These are phyloP conservation scores for Pythium periplocum DNA, from an alignment of 352 stramenopile species.

Conservation along the genomic window DNA sequence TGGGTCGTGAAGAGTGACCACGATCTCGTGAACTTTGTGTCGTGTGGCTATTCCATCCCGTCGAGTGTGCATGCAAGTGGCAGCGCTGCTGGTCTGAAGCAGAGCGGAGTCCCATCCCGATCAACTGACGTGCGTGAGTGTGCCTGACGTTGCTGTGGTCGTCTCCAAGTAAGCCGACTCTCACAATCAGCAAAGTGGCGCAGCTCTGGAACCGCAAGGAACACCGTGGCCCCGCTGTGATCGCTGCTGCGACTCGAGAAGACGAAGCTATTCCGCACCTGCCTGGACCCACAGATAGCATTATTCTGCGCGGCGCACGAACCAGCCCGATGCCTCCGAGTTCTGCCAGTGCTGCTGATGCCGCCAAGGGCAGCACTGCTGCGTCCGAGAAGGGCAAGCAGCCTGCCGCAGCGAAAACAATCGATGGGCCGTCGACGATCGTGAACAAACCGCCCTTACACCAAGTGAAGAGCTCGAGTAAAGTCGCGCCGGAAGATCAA, in stretches of 20 bases:
- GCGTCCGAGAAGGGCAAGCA: constrained; percentile 6
- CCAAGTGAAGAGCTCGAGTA: constrained; percentile 43
- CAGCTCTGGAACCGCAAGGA: constrained; percentile 25
- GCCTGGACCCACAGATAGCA: no score
- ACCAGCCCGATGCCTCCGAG: constrained; percentile 23
- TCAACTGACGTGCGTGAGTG: no score
- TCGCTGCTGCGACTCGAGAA: constrained; percentile 24
- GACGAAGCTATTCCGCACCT: not conserved
- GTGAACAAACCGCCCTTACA: constrained; percentile 15
- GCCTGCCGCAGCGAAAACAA: constrained; percentile 3
- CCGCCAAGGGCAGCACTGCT: constrained; percentile 2
- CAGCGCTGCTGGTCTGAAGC: no score
- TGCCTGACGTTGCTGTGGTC: constrained; percentile 5
- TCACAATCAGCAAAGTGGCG: constrained; percentile 17
- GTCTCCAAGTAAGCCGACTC: constrained; percentile 18
- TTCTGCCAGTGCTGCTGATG: constrained; percentile 12
- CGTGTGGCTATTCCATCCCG: not conserved
- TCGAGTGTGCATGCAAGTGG: no score
- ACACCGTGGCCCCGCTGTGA: constrained; percentile 22
- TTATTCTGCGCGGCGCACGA: not conserved
- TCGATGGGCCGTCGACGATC: constrained; percentile 18
- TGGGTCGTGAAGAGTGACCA: not conserved
- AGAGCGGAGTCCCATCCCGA: no score
- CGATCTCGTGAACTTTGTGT: not conserved
- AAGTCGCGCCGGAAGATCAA: constrained; percentile 61